Base-by-base conservation (phyloP, 2,329 filamentous ascomycete genomes). In the Thielaviopsis musarum region DNA sequence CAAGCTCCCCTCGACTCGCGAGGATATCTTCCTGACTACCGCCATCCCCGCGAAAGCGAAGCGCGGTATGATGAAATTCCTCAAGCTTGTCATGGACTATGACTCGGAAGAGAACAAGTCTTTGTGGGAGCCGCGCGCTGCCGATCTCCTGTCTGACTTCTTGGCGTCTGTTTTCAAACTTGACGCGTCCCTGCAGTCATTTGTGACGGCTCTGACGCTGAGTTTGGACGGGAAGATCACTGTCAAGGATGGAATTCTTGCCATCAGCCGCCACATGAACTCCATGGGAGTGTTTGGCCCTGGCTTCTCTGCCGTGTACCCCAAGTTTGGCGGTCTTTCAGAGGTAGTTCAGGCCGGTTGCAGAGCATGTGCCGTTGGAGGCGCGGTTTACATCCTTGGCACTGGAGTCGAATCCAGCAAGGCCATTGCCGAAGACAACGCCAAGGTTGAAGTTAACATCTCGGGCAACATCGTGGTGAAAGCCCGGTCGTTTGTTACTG, bases 261-360 rank as follows among this genome's bases (percentile, higher is more conserved):
- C 82, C 26, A 87, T 97, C 60, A 79, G 85, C 64, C 82, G 84
- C 52, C 91, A 98, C 70, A 74, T 97, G 56, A 80, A 81, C 15
- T 96, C 91, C 0, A 91, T 94, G 71, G 91, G 91, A 7, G 74
- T 88, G 4, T 91, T 96, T 65, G 91, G 91, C 0, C 80, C 87
- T 54, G 90, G 91, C 10, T 97, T 97, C 68, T 88, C 88, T 57
- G 88, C 89, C 54, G 82, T 98, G 13, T 81, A 95, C 64, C 85
- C 91, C 22, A 96, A 95, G 75, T 98, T 90, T 85, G 91, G 91
- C 54, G 90, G 91, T 28, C 77, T 87, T 54, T 86, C 89, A 34
- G 91, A 98, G 71, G 82, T 97, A 62, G 83, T 87, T 30, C 91
- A 98, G 74, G 90, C 95, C 24, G 88, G 84, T 4, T 97, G 93